Percentiles rank a stretch among this genome's conserved stretches.
phyloP scores from a whole-genome alignment of 495 filamentous ascomycete species.

The Bacidia gigantensis region DNA sequence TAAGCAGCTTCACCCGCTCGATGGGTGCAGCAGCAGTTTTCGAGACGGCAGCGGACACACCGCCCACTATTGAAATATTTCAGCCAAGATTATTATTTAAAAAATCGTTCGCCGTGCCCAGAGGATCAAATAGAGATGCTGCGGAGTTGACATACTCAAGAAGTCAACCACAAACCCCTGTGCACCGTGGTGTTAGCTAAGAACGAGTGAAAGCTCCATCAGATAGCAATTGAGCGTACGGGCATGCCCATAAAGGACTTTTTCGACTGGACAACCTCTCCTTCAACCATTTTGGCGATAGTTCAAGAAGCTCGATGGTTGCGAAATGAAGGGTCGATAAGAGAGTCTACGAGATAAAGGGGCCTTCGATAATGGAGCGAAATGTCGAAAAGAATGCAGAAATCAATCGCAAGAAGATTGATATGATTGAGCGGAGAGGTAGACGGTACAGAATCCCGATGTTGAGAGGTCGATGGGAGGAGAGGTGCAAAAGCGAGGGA shows the following conservation, averaged over 20 bases:
- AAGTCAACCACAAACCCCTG: constrained; percentile 76
- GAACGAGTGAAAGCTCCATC: constrained; percentile 1
- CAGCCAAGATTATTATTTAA: constrained; percentile 21
- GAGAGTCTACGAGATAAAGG: constrained; percentile 29
- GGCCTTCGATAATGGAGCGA: constrained; percentile 20
- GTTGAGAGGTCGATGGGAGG: constrained; percentile 9
- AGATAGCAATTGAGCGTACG: constrained; percentile 29
- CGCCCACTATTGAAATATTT: constrained; percentile 59
- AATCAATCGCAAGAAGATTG: not conserved
- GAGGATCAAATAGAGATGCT: too few relatives aligned
- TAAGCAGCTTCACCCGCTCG: constrained; percentile 99
- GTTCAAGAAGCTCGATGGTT: constrained; percentile 20
- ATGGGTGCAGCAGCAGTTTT: constrained; percentile 99
- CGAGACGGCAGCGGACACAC: constrained; percentile 98
- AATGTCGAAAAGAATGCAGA: constrained; percentile 10
- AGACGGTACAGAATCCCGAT: constrained; percentile 7
- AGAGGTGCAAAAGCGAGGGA: constrained; percentile 25
- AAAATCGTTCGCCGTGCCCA: too few relatives aligned
- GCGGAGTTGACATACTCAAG: constrained; percentile 64
- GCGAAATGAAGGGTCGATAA: constrained; percentile 25
- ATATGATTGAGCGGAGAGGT: constrained; percentile 17
- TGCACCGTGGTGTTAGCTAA: constrained; percentile 26
- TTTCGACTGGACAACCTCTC: constrained; percentile 41
- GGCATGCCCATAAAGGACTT: constrained; percentile 90
- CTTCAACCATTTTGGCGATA: constrained; percentile 37